Evolutionary conservation across 108 stramenopile genomes (phyloP).

Genomic region (Stephanodiscus minutulus): DNA sequence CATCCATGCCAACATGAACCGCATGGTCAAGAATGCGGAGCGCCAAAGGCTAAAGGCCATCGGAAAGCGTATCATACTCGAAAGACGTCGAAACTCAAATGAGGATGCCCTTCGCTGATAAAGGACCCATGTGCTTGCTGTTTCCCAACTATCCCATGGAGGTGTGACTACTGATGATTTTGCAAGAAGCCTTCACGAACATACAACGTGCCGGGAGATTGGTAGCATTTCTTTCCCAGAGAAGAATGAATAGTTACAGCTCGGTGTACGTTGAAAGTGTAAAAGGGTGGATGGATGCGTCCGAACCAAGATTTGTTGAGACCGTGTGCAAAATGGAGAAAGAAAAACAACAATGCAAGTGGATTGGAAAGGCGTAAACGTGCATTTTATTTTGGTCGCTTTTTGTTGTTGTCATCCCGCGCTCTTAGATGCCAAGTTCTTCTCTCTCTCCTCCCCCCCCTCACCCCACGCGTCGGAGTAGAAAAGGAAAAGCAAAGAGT

Average conservation of each 20-base stretch:
- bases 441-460: background rate
- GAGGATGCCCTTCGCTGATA: background rate
- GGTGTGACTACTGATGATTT: too few relatives aligned
- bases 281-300: background rate
- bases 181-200: background rate
- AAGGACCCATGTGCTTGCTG: background rate
- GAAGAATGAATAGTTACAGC: too few relatives aligned
- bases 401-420: background rate
- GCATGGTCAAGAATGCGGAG: slow-evolving; percentile 13
- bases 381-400: background rate
- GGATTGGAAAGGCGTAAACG: background rate
- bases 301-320: background rate
- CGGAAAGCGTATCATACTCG: slow-evolving; percentile 14
- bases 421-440: too few relatives aligned
- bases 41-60: slow-evolving; percentile 25
- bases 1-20: slow-evolving; percentile 7
- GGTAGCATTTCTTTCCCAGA: too few relatives aligned
- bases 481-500: background rate
- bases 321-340: background rate
- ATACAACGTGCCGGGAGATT: background rate
- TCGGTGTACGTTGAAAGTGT: background rate
- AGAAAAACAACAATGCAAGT: background rate
- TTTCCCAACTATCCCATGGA: too few relatives aligned
- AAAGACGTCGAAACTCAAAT: background rate
- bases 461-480: background rate